Evolutionary conservation across 169 alveolate species (phyloP).

Genomic region (Plasmodium berghei): DNA sequence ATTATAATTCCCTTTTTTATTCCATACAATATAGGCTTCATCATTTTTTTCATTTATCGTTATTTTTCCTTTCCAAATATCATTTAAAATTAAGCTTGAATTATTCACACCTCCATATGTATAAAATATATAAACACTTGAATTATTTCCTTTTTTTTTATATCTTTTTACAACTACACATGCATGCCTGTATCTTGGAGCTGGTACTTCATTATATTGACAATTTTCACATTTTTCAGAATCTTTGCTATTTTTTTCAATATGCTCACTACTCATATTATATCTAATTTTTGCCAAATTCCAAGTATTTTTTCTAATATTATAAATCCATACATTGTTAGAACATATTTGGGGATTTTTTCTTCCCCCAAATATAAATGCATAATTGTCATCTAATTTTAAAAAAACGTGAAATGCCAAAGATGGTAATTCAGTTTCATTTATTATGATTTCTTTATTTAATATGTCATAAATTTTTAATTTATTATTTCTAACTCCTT

Average conservation of each 20-base stretch:
- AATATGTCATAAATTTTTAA: constrained; percentile 31
- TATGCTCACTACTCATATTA: not conserved
- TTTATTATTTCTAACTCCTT: constrained; percentile 52
- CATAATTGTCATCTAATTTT: constrained; percentile 42
- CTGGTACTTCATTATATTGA: not conserved
- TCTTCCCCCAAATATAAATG: constrained; percentile 68
- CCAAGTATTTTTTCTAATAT: constrained; percentile 38
- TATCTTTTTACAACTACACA: constrained; percentile 35
- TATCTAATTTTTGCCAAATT: constrained; percentile 11
- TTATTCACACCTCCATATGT: constrained; percentile 59
- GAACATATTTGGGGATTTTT: constrained; percentile 38
- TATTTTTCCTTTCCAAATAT: constrained; percentile 56
- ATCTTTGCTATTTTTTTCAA: not conserved
- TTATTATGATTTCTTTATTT: constrained; percentile 10
- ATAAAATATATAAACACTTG: constrained; percentile 19
- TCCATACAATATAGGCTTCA: constrained; percentile 19
- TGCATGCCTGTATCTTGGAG: constrained; percentile 39
- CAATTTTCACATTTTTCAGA: not conserved
- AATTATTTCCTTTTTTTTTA: not conserved
- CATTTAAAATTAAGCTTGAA: constrained; percentile 14
- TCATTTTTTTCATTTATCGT: constrained; percentile 11
- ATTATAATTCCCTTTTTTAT: not conserved
- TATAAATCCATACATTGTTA: constrained; percentile 35
- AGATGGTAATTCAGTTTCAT: constrained; percentile 36
- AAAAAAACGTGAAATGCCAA: constrained; percentile 34